Base-by-base conservation (phyloP, 169 alveolate species). In the Plasmodium vivax region DNA sequence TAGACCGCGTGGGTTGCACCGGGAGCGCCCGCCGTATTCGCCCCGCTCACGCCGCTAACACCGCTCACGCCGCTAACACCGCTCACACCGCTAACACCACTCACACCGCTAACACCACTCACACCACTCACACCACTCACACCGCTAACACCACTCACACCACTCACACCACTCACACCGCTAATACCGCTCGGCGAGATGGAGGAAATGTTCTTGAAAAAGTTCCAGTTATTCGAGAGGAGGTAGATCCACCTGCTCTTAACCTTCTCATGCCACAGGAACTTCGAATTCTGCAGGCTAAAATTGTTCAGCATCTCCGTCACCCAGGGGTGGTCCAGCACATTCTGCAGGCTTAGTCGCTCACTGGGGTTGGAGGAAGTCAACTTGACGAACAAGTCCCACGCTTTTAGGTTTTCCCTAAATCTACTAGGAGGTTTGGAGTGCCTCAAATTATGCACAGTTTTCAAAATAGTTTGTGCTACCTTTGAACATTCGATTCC, bases 311-410 rank as follows among this genome's bases (percentile, higher is more conserved):
- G 58, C 94, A 88, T 88, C 68, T 88, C 94, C 12, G 94, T 92
- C 9, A 84, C 93, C 97, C 97, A 96, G 36, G 97, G 96, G 75
- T 97, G 98, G 36, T 95, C 94, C 10, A 96, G 84, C 1, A 97
- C 98, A 81, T 96, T 93, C 41, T 93, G 80, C 84, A 97, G 82
- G 12, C 96, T 94, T 95, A 97, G 94, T 45, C 98, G 45, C 30
- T 92, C 93, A 19, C 32, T 74, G 14, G 98, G 98, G 75, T 96
- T 87, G 1, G 98, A 97, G 34, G 96, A 96, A 38, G 98, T 97
- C 58, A 97, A 93, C 43, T 97, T 97, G n/a, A 97, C 95, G 75
- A 97, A 97, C 56, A 97, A 85, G 34, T 93, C 97, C 98, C 98
- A 97, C 88, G 97, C 96, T 41, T 93, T 96, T 54, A 43, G 62